A percentile compares a stretch with the other conserved stretches of the same genome.
phyloP scores from a whole-genome alignment of 208 protist species.

The Angomonas ambiguus region DNA sequence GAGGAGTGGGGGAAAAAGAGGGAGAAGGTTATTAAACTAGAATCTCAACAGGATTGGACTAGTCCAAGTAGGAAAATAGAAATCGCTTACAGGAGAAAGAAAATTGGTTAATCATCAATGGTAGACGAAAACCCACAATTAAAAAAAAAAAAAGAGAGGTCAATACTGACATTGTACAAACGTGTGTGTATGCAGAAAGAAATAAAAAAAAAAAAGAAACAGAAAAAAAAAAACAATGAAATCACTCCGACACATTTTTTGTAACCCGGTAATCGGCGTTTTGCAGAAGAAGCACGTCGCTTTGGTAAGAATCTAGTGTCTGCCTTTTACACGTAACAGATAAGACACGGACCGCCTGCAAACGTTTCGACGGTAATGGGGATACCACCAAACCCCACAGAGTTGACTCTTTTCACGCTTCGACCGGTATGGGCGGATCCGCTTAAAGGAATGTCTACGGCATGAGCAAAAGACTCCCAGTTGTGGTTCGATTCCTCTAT shows the following conservation, averaged over 20 bases:
- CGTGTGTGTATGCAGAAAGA: neutral
- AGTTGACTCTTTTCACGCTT: neutral
- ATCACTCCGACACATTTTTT: neutral
- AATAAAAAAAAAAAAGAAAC: neutral
- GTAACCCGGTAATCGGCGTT: slow-evolving; percentile 2
- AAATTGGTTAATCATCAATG: neutral
- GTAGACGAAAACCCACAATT: slow-evolving; percentile 8
- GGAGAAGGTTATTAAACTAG: slow-evolving; percentile 8
- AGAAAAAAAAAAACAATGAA: slow-evolving; percentile 1
- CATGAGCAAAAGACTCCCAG: neutral
- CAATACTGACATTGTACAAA: neutral
- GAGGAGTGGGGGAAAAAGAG: neutral
- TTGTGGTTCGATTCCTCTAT: slow-evolving; percentile 4
- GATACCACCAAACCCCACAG: neutral
- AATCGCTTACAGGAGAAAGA: too few species aligned
- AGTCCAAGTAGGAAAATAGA: too few species aligned
- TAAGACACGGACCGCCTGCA: slow-evolving; percentile 14
- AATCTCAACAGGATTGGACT: too few species aligned
- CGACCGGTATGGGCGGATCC: neutral
- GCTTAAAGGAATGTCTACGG: neutral
- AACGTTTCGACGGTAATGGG: neutral
- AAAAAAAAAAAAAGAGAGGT: slow-evolving; percentile 4
- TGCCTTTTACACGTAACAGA: slow-evolving; percentile 14
- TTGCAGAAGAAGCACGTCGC: slow-evolving; percentile 35
- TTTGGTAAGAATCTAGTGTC: slow-evolving; percentile 19